Evolutionary conservation across 768 basidiomycete species (phyloP).

Genomic region (Boletus vermiculosoides): DNA sequence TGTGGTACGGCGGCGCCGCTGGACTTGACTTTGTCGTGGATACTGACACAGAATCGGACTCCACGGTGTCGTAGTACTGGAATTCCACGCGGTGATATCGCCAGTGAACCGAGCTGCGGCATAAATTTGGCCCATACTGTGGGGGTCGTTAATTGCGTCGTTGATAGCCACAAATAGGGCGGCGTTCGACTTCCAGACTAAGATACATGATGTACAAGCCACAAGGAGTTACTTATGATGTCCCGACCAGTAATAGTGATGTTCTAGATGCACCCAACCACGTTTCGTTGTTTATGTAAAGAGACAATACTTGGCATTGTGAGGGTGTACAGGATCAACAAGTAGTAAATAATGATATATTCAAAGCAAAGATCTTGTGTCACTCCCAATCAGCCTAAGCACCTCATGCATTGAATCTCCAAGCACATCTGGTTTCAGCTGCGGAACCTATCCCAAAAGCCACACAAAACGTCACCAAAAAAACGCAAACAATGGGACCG

Average conservation of each 20-base stretch:
- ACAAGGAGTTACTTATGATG: background rate
- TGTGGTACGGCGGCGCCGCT: background rate
- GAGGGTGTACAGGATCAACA: background rate
- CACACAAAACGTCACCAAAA: background rate
- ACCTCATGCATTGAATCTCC: slow-evolving; percentile 28
- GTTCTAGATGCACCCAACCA: background rate
- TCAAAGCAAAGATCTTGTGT: slow-evolving; percentile 16
- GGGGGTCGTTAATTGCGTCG: background rate
- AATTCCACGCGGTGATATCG: background rate
- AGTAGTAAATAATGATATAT: too few relatives aligned
- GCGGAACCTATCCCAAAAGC: slow-evolving; percentile 21
- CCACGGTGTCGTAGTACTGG: background rate
- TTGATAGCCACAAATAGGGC: background rate
- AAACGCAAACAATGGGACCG: background rate
- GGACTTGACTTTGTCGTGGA: background rate
- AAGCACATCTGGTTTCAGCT: slow-evolving; percentile 30
- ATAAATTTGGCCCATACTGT: background rate
- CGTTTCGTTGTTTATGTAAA: too few relatives aligned
- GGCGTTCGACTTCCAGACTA: background rate
- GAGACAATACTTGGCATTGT: background rate
- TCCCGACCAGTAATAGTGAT: background rate
- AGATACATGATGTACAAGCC: background rate
- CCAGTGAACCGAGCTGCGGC: background rate
- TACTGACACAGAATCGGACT: background rate
- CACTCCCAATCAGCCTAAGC: slow-evolving; percentile 14